Conservation (phyloP, 2,329 filamentous ascomycete genomes). For the Penicillium brasilianum region DNA sequence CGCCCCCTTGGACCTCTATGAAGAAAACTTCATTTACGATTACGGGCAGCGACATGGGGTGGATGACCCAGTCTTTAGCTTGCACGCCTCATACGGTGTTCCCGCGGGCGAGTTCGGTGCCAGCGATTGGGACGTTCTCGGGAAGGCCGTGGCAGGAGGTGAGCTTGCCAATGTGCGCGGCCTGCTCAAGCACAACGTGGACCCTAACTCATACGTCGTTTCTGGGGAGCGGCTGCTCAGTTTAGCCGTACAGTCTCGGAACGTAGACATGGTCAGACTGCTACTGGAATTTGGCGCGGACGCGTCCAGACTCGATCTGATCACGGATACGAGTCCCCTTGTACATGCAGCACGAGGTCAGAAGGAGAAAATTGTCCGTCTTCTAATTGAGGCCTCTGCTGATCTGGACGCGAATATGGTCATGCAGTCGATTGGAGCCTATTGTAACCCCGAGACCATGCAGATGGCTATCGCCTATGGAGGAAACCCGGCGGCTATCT, state of each 20-base stretch:
- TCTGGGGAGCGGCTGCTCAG: constrained; percentile 11
- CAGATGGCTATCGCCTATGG: background rate
- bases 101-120: background rate
- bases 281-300: constrained; percentile 16
- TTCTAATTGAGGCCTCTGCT: background rate
- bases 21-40: constrained; percentile 3
- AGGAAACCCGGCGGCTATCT: background rate
- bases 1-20: constrained; percentile 4
- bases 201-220: constrained; percentile 18
- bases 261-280: constrained; percentile 2
- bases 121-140: background rate
- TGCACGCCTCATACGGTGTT: background rate
- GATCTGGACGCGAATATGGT: background rate
- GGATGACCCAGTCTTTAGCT: background rate
- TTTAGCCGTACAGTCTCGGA: constrained; percentile 11
- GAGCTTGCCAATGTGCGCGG: background rate
- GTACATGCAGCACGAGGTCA: background rate
- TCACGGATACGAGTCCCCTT: background rate
- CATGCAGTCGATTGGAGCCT: background rate
- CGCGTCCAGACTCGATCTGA: constrained; percentile 3
- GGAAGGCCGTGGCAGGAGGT: background rate
- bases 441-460: background rate
- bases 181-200: constrained; percentile 9
- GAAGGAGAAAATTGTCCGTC: background rate
- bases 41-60: background rate